A percentile compares a stretch with the other conserved stretches of the same genome.
Evolutionary conservation across 2,329 filamentous ascomycete genomes (phyloP).

Genomic region (Fusarium drepaniforme): DNA sequence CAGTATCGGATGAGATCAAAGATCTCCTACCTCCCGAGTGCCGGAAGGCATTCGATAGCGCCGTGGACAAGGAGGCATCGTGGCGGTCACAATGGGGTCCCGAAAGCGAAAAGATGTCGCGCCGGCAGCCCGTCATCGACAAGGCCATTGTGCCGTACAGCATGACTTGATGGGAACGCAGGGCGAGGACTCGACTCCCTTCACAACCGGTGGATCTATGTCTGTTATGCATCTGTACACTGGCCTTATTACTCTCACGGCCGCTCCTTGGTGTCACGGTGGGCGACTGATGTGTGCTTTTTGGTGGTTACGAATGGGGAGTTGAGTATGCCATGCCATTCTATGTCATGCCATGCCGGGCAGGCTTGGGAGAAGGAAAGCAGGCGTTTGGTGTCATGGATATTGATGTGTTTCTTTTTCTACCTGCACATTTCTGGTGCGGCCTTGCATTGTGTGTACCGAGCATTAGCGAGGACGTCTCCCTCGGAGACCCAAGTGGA

Average conservation of each 20-base stretch:
- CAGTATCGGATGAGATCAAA: conserved; percentile 73
- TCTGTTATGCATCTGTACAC: conserved; percentile 4
- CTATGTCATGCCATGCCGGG: neutral
- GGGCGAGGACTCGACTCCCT: neutral
- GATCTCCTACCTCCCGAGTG: conserved; percentile 78
- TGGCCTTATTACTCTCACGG: neutral
- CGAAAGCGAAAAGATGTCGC: conserved; percentile 70
- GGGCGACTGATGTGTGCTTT: conserved; percentile 9
- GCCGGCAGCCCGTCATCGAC: conserved; percentile 69
- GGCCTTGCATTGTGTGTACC: conserved; percentile 18
- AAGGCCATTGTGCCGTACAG: conserved; percentile 73
- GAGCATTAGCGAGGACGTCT: neutral
- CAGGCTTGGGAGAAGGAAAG: conserved; percentile 10
- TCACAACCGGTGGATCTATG: neutral
- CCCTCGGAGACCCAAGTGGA: neutral
- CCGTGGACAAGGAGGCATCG: conserved; percentile 71
- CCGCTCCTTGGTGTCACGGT: neutral
- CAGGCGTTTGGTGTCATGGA: conserved; percentile 38
- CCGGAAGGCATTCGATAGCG: conserved; percentile 77
- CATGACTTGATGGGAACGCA: conserved; percentile 48
- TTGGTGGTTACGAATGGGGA: conserved; percentile 6
- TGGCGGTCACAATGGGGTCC: conserved; percentile 84
- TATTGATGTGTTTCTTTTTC: conserved; percentile 15
- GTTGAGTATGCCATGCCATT: neutral
- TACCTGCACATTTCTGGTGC: conserved; percentile 4